Evolutionary conservation across 2,329 filamentous ascomycete species (phyloP).

Genomic region (Pseudogymnoascus destructans): DNA sequence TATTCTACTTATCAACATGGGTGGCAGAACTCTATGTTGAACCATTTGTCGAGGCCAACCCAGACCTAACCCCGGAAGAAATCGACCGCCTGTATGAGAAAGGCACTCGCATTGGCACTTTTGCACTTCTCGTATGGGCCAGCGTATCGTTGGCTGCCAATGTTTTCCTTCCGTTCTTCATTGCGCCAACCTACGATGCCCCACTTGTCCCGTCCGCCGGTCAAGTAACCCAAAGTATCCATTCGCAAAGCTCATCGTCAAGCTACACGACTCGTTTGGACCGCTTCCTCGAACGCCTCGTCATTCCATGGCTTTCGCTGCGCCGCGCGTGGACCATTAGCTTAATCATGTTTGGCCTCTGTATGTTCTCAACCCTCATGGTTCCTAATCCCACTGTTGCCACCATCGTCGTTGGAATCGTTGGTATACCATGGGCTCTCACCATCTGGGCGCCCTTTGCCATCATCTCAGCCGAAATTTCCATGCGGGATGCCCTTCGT

Average conservation of each 20-base stretch:
- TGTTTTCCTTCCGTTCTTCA: constrained; percentile 71
- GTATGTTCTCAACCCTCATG: constrained; percentile 75
- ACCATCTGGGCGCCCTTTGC: constrained; percentile 93
- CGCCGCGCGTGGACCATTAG: constrained; percentile 78
- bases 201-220: constrained; percentile 23
- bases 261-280: constrained; percentile 22
- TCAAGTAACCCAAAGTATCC: constrained; percentile 21
- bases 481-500: constrained; percentile 59
- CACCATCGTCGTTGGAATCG: constrained; percentile 63
- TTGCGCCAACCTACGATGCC: constrained; percentile 61
- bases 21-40: constrained; percentile 88
- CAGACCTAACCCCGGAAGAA: constrained; percentile 61
- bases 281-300: constrained; percentile 43
- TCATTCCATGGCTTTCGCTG: constrained; percentile 74
- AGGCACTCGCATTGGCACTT: constrained; percentile 76
- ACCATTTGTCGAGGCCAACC: constrained; percentile 63
- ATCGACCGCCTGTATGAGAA: constrained; percentile 71
- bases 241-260: constrained; percentile 19
- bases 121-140: constrained; percentile 79
- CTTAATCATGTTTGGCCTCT: constrained; percentile 67
- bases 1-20: constrained; percentile 92
- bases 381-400: constrained; percentile 59
- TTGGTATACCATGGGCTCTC: constrained; percentile 85
- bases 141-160: constrained; percentile 73
- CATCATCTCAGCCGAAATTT: constrained; percentile 86